phyloP scores from a whole-genome alignment of 768 basidiomycete species.

The Rossbeevera mucosa region DNA sequence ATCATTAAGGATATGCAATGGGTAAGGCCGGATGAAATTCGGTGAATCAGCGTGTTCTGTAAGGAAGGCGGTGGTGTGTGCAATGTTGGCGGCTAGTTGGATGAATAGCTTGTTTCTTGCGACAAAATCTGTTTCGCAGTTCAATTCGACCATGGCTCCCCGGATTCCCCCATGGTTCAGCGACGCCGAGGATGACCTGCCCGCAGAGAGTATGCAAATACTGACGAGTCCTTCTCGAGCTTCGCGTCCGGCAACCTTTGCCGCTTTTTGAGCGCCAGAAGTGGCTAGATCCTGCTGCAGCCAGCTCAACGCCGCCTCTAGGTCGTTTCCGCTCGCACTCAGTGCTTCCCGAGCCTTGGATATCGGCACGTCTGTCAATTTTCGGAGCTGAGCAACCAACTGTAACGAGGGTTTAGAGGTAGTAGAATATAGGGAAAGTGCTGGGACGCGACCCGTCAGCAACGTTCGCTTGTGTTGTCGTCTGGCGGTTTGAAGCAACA shows the following conservation, averaged over 20 bases:
- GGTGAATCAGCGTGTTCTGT: constrained; percentile 37
- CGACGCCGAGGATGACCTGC: constrained; percentile 37
- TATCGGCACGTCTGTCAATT: constrained; percentile 76
- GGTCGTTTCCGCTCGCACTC: constrained; percentile 62
- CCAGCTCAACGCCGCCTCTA: constrained; percentile 74
- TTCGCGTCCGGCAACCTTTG: constrained; percentile 72
- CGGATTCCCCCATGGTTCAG: constrained; percentile 49
- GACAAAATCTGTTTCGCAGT: constrained; percentile 97
- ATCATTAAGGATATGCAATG: constrained; percentile 49
- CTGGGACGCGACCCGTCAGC: background rate
- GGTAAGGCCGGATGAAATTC: constrained; percentile 43
- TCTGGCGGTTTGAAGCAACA: constrained; percentile 5
- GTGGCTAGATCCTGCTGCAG: constrained; percentile 67
- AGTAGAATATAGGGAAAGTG: constrained; percentile 47
- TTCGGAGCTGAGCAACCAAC: constrained; percentile 83
- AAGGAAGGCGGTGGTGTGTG: constrained; percentile 77
- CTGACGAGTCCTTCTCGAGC: constrained; percentile 79
- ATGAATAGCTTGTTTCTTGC: constrained; percentile 80
- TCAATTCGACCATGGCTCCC: constrained; percentile 86
- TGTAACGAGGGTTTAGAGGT: constrained; percentile 58
- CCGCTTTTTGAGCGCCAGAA: constrained; percentile 75
- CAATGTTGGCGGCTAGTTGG: constrained; percentile 70
- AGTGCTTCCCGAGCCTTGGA: constrained; percentile 89
- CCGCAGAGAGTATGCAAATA: constrained; percentile 67
- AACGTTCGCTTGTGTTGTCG: constrained; percentile 3